Conservation (phyloP, 257 asterid species). For the Paulownia fortunei region DNA sequence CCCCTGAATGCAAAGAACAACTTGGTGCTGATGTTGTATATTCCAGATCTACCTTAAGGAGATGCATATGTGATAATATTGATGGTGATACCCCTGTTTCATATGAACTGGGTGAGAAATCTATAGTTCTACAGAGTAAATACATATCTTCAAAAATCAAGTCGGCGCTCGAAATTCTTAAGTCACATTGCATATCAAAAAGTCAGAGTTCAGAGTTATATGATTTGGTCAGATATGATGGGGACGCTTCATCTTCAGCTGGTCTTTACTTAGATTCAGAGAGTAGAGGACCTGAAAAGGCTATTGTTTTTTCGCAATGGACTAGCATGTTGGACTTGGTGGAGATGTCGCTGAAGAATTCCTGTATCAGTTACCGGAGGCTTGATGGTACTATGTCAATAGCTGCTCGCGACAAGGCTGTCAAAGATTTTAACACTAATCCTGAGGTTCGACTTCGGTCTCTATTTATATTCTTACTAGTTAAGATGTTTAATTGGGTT, state of each 20-base stretch:
- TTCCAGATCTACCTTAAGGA: constrained; percentile 66
- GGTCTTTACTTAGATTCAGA: constrained; percentile 39
- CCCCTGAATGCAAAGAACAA: constrained; percentile 80
- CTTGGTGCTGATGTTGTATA: constrained; percentile 84
- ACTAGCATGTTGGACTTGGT: constrained; percentile 92
- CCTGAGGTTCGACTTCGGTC: constrained; percentile 67
- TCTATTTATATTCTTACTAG: constrained; percentile 11
- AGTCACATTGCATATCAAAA: constrained; percentile 52
- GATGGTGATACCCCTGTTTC: constrained; percentile 50
- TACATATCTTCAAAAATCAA: constrained; percentile 83
- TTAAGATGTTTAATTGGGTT: neutral
- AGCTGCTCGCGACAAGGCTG: constrained; percentile 92
- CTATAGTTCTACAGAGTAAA: constrained; percentile 51
- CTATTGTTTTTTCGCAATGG: constrained; percentile 99
- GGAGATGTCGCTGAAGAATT: constrained; percentile 69
- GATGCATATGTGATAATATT: constrained; percentile 58
- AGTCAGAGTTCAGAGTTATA: constrained; percentile 36
- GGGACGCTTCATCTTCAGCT: constrained; percentile 50
- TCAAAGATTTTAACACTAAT: constrained; percentile 85
- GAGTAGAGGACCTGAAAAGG: constrained; percentile 61
- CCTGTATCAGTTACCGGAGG: constrained; percentile 67
- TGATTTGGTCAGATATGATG: constrained; percentile 40
- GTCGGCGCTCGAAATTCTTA: constrained; percentile 70
- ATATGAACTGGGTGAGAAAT: constrained; percentile 49
- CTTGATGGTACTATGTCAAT: constrained; percentile 98